phyloP scores from a whole-genome alignment of 208 protist species.

The Crithidia expoeki region DNA sequence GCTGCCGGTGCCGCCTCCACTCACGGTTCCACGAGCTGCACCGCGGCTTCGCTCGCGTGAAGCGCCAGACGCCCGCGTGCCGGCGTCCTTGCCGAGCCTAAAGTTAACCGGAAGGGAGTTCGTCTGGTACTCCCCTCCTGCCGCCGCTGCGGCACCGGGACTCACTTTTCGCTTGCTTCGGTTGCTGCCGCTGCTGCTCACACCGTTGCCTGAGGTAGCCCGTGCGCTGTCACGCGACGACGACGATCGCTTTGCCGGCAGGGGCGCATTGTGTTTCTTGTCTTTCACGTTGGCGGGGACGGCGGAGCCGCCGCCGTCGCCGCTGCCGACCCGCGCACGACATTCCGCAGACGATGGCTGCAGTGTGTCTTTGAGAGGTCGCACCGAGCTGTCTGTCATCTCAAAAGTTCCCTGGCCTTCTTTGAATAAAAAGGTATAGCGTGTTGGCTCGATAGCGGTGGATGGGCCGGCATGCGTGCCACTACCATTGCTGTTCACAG shows the following conservation, averaged over 20 bases:
- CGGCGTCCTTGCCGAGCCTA: conserved; percentile 20
- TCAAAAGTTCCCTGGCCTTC: conserved; percentile 50
- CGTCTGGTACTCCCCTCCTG: conserved; percentile 43
- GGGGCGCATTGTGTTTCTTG: background rate
- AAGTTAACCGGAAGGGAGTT: conserved; percentile 74
- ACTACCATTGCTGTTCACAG: too few species aligned
- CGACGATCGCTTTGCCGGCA: conserved; percentile 4
- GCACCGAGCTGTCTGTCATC: conserved; percentile 5
- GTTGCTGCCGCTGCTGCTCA: background rate
- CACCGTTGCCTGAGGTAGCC: background rate
- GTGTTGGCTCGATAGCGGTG: conserved; percentile 17
- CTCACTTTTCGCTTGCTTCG: conserved; percentile 3
- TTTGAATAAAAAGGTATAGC: conserved; percentile 61
- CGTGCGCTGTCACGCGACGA: conserved; percentile 21
- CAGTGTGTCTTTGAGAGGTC: conserved; percentile 8
- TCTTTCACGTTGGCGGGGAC: background rate
- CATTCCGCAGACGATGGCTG: conserved; percentile 26
- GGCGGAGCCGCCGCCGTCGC: background rate
- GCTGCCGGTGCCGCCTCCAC: background rate
- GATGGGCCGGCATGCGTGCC: conserved; percentile 5
- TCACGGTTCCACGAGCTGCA: too few species aligned
- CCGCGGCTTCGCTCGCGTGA: conserved; percentile 17
- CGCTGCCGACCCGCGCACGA: conserved; percentile 6
- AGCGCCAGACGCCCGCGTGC: conserved; percentile 8
- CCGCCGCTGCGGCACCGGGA: background rate